phyloP scores from a whole-genome alignment of 345 rosid genomes.

The Litchi chinensis region DNA sequence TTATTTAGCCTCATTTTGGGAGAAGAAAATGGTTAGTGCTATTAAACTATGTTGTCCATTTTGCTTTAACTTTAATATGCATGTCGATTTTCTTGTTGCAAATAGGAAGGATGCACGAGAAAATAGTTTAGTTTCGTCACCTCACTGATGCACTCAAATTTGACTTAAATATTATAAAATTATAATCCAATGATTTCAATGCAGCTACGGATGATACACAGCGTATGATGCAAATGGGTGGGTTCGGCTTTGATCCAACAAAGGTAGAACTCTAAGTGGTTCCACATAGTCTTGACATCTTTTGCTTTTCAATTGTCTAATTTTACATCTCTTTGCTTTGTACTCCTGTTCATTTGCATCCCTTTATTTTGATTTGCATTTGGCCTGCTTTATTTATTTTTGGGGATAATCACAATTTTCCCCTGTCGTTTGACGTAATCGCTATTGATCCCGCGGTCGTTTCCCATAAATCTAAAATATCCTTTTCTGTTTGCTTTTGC shows the following conservation, averaged over 20 bases:
- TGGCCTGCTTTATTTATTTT: neutral
- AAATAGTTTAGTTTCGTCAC: neutral
- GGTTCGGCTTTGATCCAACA: conserved; percentile 87
- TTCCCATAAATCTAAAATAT: too few relatives aligned
- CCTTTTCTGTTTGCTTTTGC: too few relatives aligned
- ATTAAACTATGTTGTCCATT: conserved; percentile 5
- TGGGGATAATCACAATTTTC: too few relatives aligned
- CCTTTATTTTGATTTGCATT: neutral
- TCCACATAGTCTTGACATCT: neutral
- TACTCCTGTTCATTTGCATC: neutral
- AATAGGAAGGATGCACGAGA: neutral
- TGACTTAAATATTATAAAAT: neutral
- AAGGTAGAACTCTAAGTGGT: conserved; percentile 51
- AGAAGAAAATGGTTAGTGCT: conserved; percentile 90
- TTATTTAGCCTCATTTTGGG: conserved; percentile 96
- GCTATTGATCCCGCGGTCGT: too few relatives aligned
- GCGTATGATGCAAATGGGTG: conserved; percentile 99
- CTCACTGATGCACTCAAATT: neutral
- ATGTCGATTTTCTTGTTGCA: conserved; percentile 1
- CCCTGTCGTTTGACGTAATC: too few relatives aligned
- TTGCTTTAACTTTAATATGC: neutral
- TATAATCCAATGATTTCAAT: conserved; percentile 15
- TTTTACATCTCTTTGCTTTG: conserved; percentile 1
- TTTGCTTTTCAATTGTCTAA: neutral
- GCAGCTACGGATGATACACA: conserved; percentile 91